phyloP scores from a whole-genome alignment of 2,329 filamentous ascomycete species.

The Capronia americana region DNA sequence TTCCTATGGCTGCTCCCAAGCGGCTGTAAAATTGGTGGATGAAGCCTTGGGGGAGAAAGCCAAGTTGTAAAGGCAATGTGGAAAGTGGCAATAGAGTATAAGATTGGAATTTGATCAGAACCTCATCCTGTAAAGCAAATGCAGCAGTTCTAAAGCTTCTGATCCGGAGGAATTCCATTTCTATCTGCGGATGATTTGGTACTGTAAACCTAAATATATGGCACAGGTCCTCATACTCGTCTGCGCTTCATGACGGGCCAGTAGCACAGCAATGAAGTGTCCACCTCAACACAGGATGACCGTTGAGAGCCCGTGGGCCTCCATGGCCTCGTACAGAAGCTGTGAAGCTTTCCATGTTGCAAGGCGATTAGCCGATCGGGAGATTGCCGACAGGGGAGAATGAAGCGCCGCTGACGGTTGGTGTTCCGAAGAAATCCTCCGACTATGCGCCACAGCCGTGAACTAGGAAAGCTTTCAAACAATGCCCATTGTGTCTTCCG shows the following conservation, averaged over 20 bases:
- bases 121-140: not conserved
- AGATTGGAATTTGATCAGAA: not conserved
- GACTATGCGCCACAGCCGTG: conserved; percentile 28
- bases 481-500: not conserved
- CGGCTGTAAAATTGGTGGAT: conserved; percentile 70
- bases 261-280: not conserved
- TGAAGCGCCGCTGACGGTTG: conserved; percentile 23
- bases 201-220: conserved; percentile 2
- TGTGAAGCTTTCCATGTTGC: not conserved
- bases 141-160: not conserved
- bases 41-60: conserved; percentile 49
- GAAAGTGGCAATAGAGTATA: not conserved
- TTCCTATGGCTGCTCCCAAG: conserved; percentile 72
- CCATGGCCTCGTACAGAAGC: not conserved
- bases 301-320: conserved; percentile 9
- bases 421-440: conserved; percentile 24
- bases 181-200: not conserved
- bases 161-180: not conserved
- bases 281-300: conserved; percentile 14
- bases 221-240: not conserved
- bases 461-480: conserved; percentile 7
- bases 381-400: conserved; percentile 32
- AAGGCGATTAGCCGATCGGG: conserved; percentile 28
- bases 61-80: conserved; percentile 24
- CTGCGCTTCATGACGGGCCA: not conserved